A percentile compares a stretch with the other conserved stretches of the same genome.
phyloP scores from a whole-genome alignment of 148 eudicot species.

The Polygonum aviculare region DNA sequence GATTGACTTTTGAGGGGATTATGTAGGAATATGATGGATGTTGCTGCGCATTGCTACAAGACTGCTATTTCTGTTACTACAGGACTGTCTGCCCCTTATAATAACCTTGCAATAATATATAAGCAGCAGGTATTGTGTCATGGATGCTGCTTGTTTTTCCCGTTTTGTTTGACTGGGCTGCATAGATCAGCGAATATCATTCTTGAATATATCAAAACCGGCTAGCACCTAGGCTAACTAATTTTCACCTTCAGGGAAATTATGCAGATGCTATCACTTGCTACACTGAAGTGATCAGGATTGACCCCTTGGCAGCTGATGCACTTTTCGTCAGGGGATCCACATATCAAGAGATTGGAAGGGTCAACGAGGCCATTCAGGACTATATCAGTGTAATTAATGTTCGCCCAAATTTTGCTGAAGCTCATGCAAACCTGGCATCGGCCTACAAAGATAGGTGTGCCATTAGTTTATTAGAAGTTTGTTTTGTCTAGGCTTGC shows the following conservation, averaged over 20 bases:
- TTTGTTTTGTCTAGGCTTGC: background rate
- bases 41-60: slow-evolving; percentile 84
- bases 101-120: slow-evolving; percentile 82
- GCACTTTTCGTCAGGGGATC: slow-evolving; percentile 87
- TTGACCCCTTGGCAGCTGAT: slow-evolving; percentile 90
- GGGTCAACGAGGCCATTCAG: slow-evolving; percentile 91
- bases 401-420: slow-evolving; percentile 87
- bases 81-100: slow-evolving; percentile 93
- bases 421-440: slow-evolving; percentile 97
- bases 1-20: slow-evolving; percentile 15
- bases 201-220: background rate
- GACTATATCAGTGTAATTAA: slow-evolving; percentile 75
- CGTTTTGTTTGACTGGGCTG: background rate
- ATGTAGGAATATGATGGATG: slow-evolving; percentile 79
- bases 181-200: background rate
- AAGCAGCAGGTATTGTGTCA: slow-evolving; percentile 73
- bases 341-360: slow-evolving; percentile 86
- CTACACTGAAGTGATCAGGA: slow-evolving; percentile 84
- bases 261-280: slow-evolving; percentile 79
- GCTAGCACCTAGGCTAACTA: background rate
- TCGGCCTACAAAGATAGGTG: slow-evolving; percentile 97
- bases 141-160: background rate
- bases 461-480: background rate
- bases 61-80: slow-evolving; percentile 83
- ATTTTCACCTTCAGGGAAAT: slow-evolving; percentile 51